Percentiles rank a stretch among this genome's conserved stretches.
Evolutionary conservation across 2,329 filamentous ascomycete genomes (phyloP).

Genomic region (Chalaropsis thielavioides): DNA sequence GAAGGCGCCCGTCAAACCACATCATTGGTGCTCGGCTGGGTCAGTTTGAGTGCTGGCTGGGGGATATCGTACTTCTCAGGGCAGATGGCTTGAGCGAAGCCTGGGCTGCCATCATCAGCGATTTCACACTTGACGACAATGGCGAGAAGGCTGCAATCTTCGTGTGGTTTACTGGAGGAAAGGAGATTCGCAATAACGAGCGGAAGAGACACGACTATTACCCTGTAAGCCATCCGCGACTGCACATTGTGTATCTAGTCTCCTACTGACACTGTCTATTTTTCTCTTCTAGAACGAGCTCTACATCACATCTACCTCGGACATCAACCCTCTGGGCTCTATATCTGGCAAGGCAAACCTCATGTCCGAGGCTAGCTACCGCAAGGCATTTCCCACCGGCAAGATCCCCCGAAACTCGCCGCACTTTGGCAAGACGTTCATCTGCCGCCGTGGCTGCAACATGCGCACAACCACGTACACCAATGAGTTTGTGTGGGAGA

Average conservation of each 20-base stretch:
- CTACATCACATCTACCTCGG: constrained; percentile 78
- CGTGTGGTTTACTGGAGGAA: constrained; percentile 90
- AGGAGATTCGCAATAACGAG: constrained; percentile 69
- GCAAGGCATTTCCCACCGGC: constrained; percentile 55
- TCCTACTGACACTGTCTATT: neutral
- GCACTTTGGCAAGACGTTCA: constrained; percentile 71
- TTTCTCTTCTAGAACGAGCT: constrained; percentile 54
- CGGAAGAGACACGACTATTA: constrained; percentile 72
- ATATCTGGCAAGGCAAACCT: constrained; percentile 83
- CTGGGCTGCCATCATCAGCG: constrained; percentile 81
- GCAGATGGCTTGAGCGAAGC: constrained; percentile 74
- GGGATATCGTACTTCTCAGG: constrained; percentile 75
- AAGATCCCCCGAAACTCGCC: constrained; percentile 56
- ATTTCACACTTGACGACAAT: constrained; percentile 62
- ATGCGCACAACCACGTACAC: constrained; percentile 82
- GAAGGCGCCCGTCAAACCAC: constrained; percentile 28
- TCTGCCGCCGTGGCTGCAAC: constrained; percentile 82
- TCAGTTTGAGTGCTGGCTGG: constrained; percentile 61
- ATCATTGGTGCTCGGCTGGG: constrained; percentile 79
- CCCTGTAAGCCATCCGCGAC: constrained; percentile 33
- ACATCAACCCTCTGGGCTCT: constrained; percentile 71
- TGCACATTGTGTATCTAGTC: neutral
- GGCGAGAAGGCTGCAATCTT: constrained; percentile 73
- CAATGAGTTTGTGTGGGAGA: constrained; percentile 82
- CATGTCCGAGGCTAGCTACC: constrained; percentile 57